Evolutionary conservation across 1,284 basidiomycete species (phyloP), one percentile per base, ranked within the genome.

Genomic region (Cryptococcus sp.): DNA sequence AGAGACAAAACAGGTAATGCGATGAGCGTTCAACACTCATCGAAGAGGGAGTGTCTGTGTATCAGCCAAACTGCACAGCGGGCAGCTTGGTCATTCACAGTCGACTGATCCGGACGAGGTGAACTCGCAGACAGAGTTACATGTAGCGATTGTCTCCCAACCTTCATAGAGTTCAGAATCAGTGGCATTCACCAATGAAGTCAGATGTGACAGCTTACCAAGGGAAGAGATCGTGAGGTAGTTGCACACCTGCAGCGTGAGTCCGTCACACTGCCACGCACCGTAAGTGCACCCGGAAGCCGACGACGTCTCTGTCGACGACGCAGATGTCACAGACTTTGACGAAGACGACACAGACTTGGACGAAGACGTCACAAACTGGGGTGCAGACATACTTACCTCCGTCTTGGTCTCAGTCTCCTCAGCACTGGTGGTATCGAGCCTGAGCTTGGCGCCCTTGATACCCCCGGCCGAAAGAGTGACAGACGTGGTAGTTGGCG

Each of bases 241-340:
- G 52, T 63, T 66, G 62, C 69, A 71, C 15, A 71, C 62, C 54
- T 68, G 58, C 49, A 71, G 51, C 13, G 18, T 18, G 1, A 60
- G 52, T 24, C 63, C 65, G 40, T 54, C 40, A 52, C 69, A 71
- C 42, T 62, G 62, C 69, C 69, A 71, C 28, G 56, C 57, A 48
- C 69, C 69, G 56, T 50, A 71, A 5, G 46, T 51, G 57, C 69
- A 71, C 5, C 28, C 28, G 9, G 28, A 33, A 33, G 28, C 28
- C 4, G 28, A 33, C 28, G 9, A 33, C 28, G 28, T 33, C 28
- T 33, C 28, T 4, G 28, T 33, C 28, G 28, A 33, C 28, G 28
- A 33, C 28, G 28, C 28, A 4, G 28, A 33, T 9, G 28, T 5
- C 5, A 9, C 28, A 33, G 28, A 5, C 28, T 33, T 33, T 4